These are phyloP conservation scores for Jamesozyma gamospora DNA, from an alignment of 805 yeast species.

Conservation along the genomic window DNA sequence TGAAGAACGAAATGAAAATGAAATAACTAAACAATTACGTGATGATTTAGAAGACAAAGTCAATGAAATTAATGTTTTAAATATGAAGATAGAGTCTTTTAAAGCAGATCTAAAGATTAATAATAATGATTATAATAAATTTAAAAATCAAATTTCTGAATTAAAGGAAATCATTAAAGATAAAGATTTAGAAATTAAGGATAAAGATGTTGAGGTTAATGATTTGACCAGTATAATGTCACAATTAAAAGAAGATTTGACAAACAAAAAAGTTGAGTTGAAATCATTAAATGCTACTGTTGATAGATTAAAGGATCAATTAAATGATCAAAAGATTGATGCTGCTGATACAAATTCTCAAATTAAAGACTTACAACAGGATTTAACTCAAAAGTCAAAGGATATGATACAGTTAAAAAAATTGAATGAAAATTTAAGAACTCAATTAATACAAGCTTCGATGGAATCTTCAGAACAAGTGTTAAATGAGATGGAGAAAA, in stretches of 20 bases:
- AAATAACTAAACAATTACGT: not conserved
- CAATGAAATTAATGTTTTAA: not conserved
- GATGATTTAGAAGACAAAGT: not conserved
- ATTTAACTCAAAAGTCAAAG: not conserved
- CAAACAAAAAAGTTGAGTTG: not conserved
- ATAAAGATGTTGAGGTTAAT: not conserved
- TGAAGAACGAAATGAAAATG: not conserved
- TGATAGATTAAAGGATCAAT: not conserved
- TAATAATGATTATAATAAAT: too few species aligned
- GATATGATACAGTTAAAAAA: not conserved
- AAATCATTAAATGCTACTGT: not conserved
- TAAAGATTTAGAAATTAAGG: not conserved
- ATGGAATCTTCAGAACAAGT: slow-evolving; percentile 1
- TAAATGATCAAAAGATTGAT: slow-evolving; percentile 1
- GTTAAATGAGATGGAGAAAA: slow-evolving; percentile 4
- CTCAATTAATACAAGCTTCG: slow-evolving; percentile 1
- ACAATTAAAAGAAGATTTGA: not conserved
- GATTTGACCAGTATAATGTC: not conserved
- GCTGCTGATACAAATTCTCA: not conserved
- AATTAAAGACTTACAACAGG: not conserved
- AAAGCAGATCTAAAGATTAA: not conserved
- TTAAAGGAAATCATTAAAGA: not conserved
- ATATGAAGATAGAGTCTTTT: not conserved
- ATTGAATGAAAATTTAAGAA: slow-evolving; percentile 1
- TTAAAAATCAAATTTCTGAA: too few species aligned